Conservation (phyloP, 2,329 filamentous ascomycete genomes). For the Penicillium sp. region DNA sequence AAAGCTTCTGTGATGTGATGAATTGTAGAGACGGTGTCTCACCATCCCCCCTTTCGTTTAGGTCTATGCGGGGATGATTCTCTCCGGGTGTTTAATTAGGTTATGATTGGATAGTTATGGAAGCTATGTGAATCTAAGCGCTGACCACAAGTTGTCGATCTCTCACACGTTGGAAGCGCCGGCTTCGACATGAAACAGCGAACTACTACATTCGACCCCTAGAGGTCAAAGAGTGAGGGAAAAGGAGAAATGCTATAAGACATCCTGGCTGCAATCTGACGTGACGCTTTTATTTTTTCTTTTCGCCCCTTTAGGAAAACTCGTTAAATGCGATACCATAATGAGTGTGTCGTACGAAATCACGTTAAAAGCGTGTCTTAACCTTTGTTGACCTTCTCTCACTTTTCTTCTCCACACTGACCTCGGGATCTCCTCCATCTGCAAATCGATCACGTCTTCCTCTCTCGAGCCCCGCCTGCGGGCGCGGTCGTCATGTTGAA, state of each 20-base stretch:
- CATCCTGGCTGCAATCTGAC: background rate
- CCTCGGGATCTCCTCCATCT: background rate
- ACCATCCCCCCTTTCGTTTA: background rate
- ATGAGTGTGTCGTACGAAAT: background rate
- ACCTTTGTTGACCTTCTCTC: background rate
- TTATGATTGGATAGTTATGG: background rate
- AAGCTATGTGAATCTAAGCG: slow-evolving; percentile 1
- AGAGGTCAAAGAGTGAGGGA: background rate
- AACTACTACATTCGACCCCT: background rate
- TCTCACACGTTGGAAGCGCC: slow-evolving; percentile 9
- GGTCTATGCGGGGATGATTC: background rate
- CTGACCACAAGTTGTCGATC: background rate
- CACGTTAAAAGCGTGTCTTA: background rate
- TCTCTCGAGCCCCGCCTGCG: slow-evolving; percentile 11
- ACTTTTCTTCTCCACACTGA: background rate
- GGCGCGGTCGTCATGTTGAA: slow-evolving; percentile 25
- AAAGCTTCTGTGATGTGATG: background rate
- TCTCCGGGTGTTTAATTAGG: background rate
- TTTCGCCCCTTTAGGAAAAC: background rate
- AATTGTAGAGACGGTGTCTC: background rate
- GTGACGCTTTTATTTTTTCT: slow-evolving; percentile 3
- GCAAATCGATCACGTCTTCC: background rate
- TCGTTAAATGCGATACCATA: background rate
- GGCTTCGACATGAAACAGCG: slow-evolving; percentile 8
- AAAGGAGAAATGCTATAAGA: background rate